Conservation (phyloP, 2,329 filamentous ascomycete species). For the Colletotrichum truncatum region DNA sequence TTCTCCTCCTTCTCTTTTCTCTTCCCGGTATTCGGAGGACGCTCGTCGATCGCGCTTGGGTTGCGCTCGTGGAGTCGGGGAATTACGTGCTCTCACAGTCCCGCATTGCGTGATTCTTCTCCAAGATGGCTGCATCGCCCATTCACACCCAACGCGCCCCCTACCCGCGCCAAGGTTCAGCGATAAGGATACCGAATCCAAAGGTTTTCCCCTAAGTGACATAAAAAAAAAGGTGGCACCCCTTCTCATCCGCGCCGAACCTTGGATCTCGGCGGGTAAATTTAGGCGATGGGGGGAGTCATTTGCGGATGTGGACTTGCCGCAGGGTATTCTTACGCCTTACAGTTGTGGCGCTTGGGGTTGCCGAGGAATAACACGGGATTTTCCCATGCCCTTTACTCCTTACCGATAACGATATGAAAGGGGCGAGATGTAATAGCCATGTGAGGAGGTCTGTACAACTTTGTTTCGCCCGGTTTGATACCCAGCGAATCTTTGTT, state of each 20-base stretch:
- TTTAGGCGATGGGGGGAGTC: too few species aligned
- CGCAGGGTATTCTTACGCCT: neutral
- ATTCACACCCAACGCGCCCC: conserved; percentile 8
- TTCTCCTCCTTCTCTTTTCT: neutral
- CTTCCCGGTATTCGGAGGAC: conserved; percentile 16
- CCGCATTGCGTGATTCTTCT: conserved; percentile 31
- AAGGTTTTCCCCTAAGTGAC: too few species aligned
- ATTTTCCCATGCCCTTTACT: neutral
- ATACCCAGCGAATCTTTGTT: too few species aligned
- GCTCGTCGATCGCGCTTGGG: conserved; percentile 1
- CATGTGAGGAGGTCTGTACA: too few species aligned
- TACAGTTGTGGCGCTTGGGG: neutral
- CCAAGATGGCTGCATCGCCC: conserved; percentile 31
- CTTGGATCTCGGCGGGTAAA: neutral
- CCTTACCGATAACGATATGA: neutral
- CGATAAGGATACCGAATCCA: neutral
- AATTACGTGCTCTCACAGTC: conserved; percentile 30
- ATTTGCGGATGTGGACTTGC: too few species aligned
- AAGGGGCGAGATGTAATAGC: too few species aligned
- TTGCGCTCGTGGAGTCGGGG: neutral
- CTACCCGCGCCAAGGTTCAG: conserved; percentile 9
- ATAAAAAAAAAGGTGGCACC: too few species aligned
- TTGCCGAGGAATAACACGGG: neutral
- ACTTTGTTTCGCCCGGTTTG: too few species aligned
- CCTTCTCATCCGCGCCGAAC: too few species aligned